Evolutionary conservation across 2,329 filamentous ascomycete genomes (phyloP).

Genomic region (Lasiodiplodia citricola): DNA sequence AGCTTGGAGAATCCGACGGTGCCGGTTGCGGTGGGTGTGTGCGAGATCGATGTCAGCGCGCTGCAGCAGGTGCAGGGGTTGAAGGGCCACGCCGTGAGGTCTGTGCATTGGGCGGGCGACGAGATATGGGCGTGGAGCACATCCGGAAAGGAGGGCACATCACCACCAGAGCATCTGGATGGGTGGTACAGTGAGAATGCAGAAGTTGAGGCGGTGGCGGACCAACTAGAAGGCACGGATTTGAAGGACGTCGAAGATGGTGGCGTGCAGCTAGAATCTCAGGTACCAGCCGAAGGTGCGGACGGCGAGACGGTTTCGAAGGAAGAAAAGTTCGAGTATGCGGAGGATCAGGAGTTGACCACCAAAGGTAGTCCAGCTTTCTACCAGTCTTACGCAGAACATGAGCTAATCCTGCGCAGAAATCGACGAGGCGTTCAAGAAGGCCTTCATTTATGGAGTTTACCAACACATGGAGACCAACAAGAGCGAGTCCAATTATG

Average conservation of each 20-base stretch:
- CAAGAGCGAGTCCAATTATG: conserved; percentile 56
- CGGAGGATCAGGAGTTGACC: conserved; percentile 58
- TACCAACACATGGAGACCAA: conserved; percentile 64
- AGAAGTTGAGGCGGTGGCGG: conserved; percentile 43
- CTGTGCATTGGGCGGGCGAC: conserved; percentile 71
- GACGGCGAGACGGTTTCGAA: conserved; percentile 42
- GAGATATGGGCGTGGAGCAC: conserved; percentile 71
- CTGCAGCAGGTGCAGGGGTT: conserved; percentile 62
- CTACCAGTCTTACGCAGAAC: neutral
- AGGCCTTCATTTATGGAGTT: conserved; percentile 68
- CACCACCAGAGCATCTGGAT: conserved; percentile 59
- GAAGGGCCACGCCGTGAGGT: conserved; percentile 69
- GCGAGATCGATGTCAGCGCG: conserved; percentile 65
- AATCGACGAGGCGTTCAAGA: conserved; percentile 68
- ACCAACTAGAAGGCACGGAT: conserved; percentile 47
- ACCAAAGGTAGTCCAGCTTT: conserved; percentile 56
- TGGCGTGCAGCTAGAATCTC: conserved; percentile 48
- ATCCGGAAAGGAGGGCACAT: conserved; percentile 57
- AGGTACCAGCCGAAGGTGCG: conserved; percentile 38
- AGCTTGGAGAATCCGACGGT: conserved; percentile 64
- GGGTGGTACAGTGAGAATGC: conserved; percentile 52
- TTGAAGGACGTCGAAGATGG: conserved; percentile 54
- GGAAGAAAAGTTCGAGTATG: conserved; percentile 38
- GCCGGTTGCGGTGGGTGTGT: conserved; percentile 68
- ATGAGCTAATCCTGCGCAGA: conserved; percentile 49